Evolutionary conservation across 2,329 filamentous ascomycete species (phyloP), one percentile per base, ranked within the genome.

Genomic region (Zasmidium angulare): DNA sequence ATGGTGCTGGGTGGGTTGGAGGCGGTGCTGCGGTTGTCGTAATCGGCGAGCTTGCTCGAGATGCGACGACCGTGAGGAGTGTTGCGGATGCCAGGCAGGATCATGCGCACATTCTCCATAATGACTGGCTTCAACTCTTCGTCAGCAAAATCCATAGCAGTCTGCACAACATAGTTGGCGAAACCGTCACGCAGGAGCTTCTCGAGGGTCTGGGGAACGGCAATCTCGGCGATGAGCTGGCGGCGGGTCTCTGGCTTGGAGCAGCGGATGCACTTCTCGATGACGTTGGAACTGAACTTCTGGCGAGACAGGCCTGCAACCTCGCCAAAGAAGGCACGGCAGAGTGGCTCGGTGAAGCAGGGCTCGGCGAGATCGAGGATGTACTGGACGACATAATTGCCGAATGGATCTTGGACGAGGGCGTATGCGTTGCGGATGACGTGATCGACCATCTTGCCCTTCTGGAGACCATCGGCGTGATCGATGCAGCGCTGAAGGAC

Each of bases 231-330:
- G 59, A 97, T 89, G 77, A 99, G 88, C 75, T 88, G 82, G 68
- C 91, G 89, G 73, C 89, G 92, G 53, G 89, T 89, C 10, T 84
- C 80, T 22, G 86, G 81, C 61, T 89, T 86, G 36, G 93, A 88
- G 72, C 91, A 96, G 58, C 95, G 91, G 60, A 98, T 78, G 67
- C 79, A 82, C 75, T 99, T 99, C 80, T 99, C 95, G 64, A 99
- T 93, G 59, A 99, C 95, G 69, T 99, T 99, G 71, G 95, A 98
- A 79, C 92, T 97, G 80, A 99, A 99, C 78, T 99, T 99, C 80
- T 99, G 95, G 74, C 92, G 93, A 4, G 95, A 98, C 17, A 88
- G 72, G 84, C 84, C 76, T 76, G 84, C 71, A 74, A 89, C 79
- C 85, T 90, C 81, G 68, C 89, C 89, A 57, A 84, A 79, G 80